These are phyloP conservation scores for Hymenoscyphus salicellus DNA, from an alignment of 2,329 filamentous ascomycete genomes.

Conservation along the genomic window DNA sequence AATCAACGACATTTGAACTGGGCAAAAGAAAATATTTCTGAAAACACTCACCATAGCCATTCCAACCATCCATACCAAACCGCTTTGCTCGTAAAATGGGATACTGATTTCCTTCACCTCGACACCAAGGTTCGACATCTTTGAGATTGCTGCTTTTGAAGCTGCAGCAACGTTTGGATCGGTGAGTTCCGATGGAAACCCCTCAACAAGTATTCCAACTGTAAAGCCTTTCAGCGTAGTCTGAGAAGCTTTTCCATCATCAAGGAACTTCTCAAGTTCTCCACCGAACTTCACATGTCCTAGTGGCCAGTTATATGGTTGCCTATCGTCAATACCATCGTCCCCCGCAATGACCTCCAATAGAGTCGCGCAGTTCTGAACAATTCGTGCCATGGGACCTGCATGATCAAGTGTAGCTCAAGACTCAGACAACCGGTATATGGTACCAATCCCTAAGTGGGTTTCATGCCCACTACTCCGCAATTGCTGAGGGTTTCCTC, in stretches of 20 bases:
- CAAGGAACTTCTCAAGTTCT: constrained; percentile 20
- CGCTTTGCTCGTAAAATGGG: constrained; percentile 46
- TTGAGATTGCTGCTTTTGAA: constrained; percentile 41
- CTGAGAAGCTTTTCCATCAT: neutral
- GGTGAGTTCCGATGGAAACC: constrained; percentile 42
- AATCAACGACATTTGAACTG: too few relatives aligned
- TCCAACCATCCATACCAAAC: constrained; percentile 51
- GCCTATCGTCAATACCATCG: constrained; percentile 48
- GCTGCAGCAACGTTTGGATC: constrained; percentile 38
- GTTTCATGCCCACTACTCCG: constrained; percentile 30
- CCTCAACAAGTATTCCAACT: constrained; percentile 46
- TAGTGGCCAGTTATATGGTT: constrained; percentile 36
- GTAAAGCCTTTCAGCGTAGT: constrained; percentile 35
- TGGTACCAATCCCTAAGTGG: constrained; percentile 30
- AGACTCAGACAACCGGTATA: constrained; percentile 43
- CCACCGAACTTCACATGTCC: constrained; percentile 28
- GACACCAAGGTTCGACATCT: constrained; percentile 47
- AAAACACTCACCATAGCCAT: constrained; percentile 37
- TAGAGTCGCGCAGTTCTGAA: constrained; percentile 42
- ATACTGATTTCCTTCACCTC: constrained; percentile 49
- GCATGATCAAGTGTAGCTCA: constrained; percentile 49
- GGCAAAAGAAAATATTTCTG: too few relatives aligned
- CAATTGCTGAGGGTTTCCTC: constrained; percentile 27
- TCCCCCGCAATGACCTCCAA: constrained; percentile 47
- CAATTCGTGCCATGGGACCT: constrained; percentile 43